phyloP scores from a whole-genome alignment of 768 basidiomycete genomes.

The Agaricus subrufescens region DNA sequence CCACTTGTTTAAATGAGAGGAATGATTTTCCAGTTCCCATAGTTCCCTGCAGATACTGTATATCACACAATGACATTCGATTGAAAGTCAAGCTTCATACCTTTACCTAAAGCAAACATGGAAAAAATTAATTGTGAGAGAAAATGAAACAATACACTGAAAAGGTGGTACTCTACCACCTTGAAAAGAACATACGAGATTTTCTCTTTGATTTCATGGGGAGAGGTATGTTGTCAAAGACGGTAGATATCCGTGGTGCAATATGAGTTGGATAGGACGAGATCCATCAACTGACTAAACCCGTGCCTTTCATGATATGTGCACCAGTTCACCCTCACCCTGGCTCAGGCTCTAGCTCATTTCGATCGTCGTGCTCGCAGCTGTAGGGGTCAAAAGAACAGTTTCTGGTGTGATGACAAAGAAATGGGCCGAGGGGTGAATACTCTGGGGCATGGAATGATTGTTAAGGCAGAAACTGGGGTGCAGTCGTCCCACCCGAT shows the following conservation, averaged over 20 bases:
- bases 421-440: conserved; percentile 5
- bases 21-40: no score
- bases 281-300: background rate
- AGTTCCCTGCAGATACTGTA: no score
- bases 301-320: background rate
- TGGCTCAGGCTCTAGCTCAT: background rate
- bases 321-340: background rate
- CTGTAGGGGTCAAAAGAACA: background rate
- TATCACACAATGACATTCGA: no score
- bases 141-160: background rate
- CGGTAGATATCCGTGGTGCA: background rate
- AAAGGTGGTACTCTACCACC: background rate
- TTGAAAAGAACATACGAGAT: conserved; percentile 6
- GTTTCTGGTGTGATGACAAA: conserved; percentile 1
- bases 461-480: conserved; percentile 1
- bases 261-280: background rate
- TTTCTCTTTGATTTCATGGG: conserved; percentile 9
- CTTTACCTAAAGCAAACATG: no score
- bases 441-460: background rate
- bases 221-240: conserved; percentile 8
- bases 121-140: no score
- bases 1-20: no score
- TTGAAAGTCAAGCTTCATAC: no score
- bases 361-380: background rate
- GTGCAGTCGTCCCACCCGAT: background rate